Percentiles rank a stretch among this genome's conserved stretches.
phyloP scores from a whole-genome alignment of 2,329 filamentous ascomycete species.

The Aspergillus unguis region DNA sequence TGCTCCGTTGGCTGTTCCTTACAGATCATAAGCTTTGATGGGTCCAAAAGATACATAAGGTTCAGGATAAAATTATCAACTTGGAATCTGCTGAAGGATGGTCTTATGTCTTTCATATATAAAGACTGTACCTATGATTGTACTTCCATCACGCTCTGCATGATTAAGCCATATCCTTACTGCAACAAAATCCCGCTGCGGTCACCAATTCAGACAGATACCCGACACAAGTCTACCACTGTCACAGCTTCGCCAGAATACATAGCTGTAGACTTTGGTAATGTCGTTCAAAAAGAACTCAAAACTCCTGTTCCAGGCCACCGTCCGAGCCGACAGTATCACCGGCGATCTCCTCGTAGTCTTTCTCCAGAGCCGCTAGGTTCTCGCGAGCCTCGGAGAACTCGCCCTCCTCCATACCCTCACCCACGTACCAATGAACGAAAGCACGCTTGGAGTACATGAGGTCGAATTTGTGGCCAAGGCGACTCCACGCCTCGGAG shows the following conservation, averaged over 20 bases:
- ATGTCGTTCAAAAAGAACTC: constrained; percentile 6
- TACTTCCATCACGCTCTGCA: no score
- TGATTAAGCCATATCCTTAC: no score
- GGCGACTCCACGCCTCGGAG: constrained; percentile 99
- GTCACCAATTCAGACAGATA: not conserved
- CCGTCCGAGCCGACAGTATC: constrained; percentile 41
- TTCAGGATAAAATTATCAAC: no score
- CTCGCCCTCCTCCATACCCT: constrained; percentile 90
- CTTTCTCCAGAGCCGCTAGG: constrained; percentile 77
- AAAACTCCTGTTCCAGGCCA: constrained; percentile 37
- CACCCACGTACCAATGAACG: constrained; percentile 73
- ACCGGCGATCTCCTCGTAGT: constrained; percentile 65
- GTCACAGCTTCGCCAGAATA: not conserved
- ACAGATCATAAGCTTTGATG: no score
- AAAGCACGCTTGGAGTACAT: constrained; percentile 69
- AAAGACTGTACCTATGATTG: no score
- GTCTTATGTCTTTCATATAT: no score
- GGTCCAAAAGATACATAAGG: no score
- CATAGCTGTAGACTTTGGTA: not conserved
- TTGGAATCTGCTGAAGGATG: no score
- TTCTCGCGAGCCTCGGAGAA: constrained; percentile 86
- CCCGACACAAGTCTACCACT: not conserved
- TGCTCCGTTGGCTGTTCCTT: no score
- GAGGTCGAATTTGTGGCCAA: constrained; percentile 75
- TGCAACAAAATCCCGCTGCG: not conserved